Conservation (phyloP, 345 rosid genomes). For the Eucalyptus regnans region DNA sequence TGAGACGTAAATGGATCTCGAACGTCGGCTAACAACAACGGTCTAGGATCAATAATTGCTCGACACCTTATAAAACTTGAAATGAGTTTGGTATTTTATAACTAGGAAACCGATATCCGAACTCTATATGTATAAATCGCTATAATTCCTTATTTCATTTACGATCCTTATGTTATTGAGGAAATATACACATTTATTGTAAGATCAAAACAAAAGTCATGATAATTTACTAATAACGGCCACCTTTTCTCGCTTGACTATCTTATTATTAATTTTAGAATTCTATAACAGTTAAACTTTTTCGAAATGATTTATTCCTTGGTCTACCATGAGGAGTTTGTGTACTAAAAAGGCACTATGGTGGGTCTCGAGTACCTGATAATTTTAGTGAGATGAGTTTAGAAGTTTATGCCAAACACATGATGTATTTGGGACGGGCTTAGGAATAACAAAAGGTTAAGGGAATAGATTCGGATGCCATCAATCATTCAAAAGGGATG, state of each 20-base stretch:
- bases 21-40: background rate
- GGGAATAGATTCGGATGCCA: background rate
- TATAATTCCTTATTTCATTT: background rate
- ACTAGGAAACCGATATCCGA: background rate
- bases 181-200: background rate
- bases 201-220: background rate
- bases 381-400: background rate
- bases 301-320: background rate
- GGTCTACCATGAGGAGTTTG: background rate
- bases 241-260: background rate
- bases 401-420: background rate
- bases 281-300: background rate
- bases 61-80: background rate
- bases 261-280: background rate
- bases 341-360: background rate
- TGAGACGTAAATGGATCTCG: background rate
- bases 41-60: background rate
- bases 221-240: background rate
- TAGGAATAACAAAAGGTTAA: background rate
- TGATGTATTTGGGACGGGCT: background rate
- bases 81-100: background rate
- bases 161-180: background rate
- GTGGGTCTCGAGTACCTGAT: accelerated
- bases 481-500: background rate
- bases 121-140: background rate